phyloP scores from a whole-genome alignment of 257 asterid genomes.

The Solanum tarapatanum region DNA sequence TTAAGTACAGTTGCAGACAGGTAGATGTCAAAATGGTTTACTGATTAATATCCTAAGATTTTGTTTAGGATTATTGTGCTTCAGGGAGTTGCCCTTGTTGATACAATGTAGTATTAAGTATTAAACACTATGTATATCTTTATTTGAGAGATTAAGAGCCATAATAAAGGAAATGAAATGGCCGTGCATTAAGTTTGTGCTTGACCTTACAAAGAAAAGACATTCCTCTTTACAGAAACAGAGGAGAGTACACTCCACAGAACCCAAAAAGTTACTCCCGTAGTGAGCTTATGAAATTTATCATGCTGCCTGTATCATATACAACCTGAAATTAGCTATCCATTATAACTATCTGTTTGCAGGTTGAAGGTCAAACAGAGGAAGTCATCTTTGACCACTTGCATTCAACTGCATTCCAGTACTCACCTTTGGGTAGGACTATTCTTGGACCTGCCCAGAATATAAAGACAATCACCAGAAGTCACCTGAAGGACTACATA shows the following conservation, averaged over 20 bases:
- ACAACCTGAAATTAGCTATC: neutral
- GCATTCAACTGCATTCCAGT: slow-evolving; percentile 89
- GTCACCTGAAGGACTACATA: slow-evolving; percentile 45
- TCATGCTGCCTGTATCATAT: neutral
- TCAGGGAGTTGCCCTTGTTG: neutral
- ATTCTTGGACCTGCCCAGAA: slow-evolving; percentile 85
- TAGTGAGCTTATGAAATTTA: neutral
- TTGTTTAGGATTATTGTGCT: neutral
- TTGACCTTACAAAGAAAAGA: neutral
- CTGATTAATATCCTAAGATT: neutral
- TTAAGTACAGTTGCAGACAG: neutral
- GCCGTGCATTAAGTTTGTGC: neutral
- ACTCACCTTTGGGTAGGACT: slow-evolving; percentile 74
- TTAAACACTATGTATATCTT: neutral
- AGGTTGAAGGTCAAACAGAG: slow-evolving; percentile 79
- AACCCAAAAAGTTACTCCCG: neutral
- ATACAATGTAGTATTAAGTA: neutral
- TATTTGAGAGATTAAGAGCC: neutral
- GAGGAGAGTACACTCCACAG: neutral
- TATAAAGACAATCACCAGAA: slow-evolving; percentile 41
- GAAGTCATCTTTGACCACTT: slow-evolving; percentile 88
- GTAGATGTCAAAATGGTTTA: neutral
- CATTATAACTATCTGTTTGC: neutral
- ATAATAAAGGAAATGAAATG: neutral
- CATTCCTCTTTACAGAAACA: neutral